A percentile compares a stretch with the other conserved stretches of the same genome.
Conservation (phyloP, 129 eudicot genomes). For the Sambucus nigra region DNA sequence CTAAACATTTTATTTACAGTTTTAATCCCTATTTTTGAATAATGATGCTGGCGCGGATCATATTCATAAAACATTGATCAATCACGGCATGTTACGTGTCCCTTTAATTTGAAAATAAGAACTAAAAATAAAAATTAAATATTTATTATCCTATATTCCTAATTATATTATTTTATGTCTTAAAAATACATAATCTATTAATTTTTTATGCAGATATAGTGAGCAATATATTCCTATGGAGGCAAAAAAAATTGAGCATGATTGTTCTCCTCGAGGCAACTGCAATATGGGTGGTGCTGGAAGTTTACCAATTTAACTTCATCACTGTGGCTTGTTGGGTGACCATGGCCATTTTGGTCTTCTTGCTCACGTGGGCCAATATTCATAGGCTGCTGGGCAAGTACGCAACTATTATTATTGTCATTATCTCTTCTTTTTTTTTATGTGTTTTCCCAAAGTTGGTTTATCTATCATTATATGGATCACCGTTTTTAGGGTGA, state of each 20-base stretch:
- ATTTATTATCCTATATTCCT: no score
- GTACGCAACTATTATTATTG: slow-evolving; percentile 26
- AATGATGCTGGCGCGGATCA: no score
- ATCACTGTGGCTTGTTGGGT: slow-evolving; percentile 46
- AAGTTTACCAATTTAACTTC: slow-evolving; percentile 49
- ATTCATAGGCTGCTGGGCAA: slow-evolving; percentile 44
- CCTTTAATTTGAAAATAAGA: no score
- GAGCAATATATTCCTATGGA: slow-evolving; percentile 55
- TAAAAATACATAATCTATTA: no score
- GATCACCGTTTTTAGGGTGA: neutral
- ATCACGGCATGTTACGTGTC: no score
- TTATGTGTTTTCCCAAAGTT: neutral
- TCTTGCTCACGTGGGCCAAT: slow-evolving; percentile 52
- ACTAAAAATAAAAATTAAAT: no score
- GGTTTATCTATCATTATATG: neutral
- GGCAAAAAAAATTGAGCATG: slow-evolving; percentile 33
- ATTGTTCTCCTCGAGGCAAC: slow-evolving; percentile 36
- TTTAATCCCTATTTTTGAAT: no score
- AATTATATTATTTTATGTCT: no score
- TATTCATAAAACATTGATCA: no score
- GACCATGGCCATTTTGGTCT: slow-evolving; percentile 32
- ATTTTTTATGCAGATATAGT: slow-evolving; percentile 6
- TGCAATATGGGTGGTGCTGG: slow-evolving; percentile 39
- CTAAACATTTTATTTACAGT: no score
- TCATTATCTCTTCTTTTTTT: no score